Evolutionary conservation across 148 eudicot genomes (phyloP).

Genomic region (Arbutus unedo): DNA sequence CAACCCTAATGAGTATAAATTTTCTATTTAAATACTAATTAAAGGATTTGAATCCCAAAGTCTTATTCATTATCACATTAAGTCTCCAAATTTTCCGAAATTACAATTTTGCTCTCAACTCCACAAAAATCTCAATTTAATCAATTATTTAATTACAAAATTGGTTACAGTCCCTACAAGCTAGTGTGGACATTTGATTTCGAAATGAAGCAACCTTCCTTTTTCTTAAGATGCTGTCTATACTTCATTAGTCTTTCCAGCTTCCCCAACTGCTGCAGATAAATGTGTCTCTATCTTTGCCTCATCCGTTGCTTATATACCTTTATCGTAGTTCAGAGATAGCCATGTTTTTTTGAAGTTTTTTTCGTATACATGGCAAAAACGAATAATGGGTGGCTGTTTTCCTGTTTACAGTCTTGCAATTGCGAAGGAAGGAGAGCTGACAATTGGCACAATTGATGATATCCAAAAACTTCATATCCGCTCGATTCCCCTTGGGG

Average conservation of each 20-base stretch:
- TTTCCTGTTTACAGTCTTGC: constrained; percentile 65
- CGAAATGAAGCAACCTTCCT: constrained; percentile 6
- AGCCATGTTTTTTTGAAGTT: not conserved
- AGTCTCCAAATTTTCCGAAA: too few species aligned
- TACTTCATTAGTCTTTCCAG: not conserved
- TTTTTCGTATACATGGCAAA: not conserved
- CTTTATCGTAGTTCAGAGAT: not conserved
- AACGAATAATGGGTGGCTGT: not conserved
- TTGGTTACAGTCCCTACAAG: too few species aligned
- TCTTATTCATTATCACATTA: too few species aligned
- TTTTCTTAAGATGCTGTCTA: not conserved
- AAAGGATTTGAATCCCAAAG: too few species aligned
- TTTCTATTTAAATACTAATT: too few species aligned
- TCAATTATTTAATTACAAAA: too few species aligned
- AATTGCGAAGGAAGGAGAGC: constrained; percentile 93
- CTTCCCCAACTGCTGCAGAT: not conserved
- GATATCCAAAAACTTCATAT: constrained; percentile 98
- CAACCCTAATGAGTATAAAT: too few species aligned
- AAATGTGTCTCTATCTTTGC: not conserved
- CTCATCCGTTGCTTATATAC: not conserved
- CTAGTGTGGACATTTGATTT: not conserved
- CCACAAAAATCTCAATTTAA: too few species aligned
- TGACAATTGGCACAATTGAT: constrained; percentile 95
- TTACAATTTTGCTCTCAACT: too few species aligned
- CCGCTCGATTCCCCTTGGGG: constrained; percentile 89